Evolutionary conservation across 805 yeast genomes (phyloP).

Genomic region (Lipomyces japonicus): DNA sequence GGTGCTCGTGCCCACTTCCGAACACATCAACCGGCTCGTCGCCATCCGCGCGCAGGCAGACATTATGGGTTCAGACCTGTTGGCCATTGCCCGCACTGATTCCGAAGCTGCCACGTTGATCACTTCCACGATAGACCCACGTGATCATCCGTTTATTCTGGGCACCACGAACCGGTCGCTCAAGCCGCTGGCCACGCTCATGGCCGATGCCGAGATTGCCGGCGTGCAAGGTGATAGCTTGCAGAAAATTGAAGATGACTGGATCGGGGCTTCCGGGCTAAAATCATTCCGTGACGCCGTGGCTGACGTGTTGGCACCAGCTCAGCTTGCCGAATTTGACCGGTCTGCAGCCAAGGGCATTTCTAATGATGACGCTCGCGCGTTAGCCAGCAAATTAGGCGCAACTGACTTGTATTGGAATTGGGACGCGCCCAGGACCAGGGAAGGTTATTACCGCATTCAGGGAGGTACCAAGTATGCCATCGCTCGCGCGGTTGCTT

Average conservation of each 20-base stretch:
- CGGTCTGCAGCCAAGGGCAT: constrained; percentile 52
- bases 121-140: constrained; percentile 87
- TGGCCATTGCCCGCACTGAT: constrained; percentile 92
- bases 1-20: constrained; percentile 95
- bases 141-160: constrained; percentile 89
- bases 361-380: constrained; percentile 78
- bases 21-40: constrained; percentile 89
- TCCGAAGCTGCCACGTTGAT: constrained; percentile 96
- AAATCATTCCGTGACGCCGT: constrained; percentile 91
- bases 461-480: constrained; percentile 97
- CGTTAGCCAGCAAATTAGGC: constrained; percentile 65
- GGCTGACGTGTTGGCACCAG: constrained; percentile 67
- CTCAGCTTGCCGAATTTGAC: constrained; percentile 63
- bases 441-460: constrained; percentile 97
- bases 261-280: constrained; percentile 79
- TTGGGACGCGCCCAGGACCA: constrained; percentile 92
- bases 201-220: constrained; percentile 72
- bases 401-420: constrained; percentile 84
- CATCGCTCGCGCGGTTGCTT: constrained; percentile 92
- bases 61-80: constrained; percentile 79
- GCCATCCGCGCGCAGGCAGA: constrained; percentile 96
- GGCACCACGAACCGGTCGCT: constrained; percentile 86
- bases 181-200: constrained; percentile 67
- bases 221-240: constrained; percentile 73
- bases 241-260: constrained; percentile 70